These are phyloP conservation scores for Pontederia crassipes DNA, from an alignment of 176 grass and related monocot species.

Conservation along the genomic window DNA sequence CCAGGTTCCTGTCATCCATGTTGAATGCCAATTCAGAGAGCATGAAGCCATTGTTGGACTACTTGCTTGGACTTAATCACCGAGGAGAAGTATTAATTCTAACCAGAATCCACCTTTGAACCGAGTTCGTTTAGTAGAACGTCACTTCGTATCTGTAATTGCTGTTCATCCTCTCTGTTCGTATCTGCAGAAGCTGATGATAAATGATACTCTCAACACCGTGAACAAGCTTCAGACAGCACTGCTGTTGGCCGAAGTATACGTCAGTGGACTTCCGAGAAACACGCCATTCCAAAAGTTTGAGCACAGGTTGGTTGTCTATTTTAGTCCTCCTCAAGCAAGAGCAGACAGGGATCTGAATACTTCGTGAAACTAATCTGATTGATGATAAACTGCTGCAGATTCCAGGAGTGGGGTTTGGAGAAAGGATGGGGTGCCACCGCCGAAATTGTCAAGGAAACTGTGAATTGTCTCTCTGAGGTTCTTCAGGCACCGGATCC, in stretches of 20 bases:
- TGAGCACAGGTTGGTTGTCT: constrained; percentile 53
- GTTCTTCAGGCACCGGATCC: constrained; percentile 96
- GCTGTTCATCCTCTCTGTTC: no score
- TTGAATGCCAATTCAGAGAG: constrained; percentile 43
- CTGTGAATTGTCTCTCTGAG: constrained; percentile 72
- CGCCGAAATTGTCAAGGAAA: constrained; percentile 70
- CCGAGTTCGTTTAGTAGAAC: background rate
- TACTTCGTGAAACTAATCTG: background rate
- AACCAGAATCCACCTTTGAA: constrained; percentile 25
- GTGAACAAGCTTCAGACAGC: constrained; percentile 90
- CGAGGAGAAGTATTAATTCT: constrained; percentile 46
- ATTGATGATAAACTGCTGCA: constrained; percentile 11
- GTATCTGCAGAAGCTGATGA: constrained; percentile 78
- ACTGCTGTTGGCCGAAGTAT: constrained; percentile 74
- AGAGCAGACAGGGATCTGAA: background rate
- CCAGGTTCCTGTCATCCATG: constrained; percentile 67
- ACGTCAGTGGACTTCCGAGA: constrained; percentile 49
- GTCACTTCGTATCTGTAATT: background rate
- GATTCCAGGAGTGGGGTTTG: constrained; percentile 94
- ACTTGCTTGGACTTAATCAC: constrained; percentile 65
- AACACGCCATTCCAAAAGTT: constrained; percentile 73
- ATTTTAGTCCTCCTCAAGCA: constrained; percentile 1
- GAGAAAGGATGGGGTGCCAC: constrained; percentile 98
- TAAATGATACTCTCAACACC: constrained; percentile 49
- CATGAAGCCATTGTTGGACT: constrained; percentile 71